phyloP scores from a whole-genome alignment of 2,329 filamentous ascomycete genomes.

The Leptographium procerum region DNA sequence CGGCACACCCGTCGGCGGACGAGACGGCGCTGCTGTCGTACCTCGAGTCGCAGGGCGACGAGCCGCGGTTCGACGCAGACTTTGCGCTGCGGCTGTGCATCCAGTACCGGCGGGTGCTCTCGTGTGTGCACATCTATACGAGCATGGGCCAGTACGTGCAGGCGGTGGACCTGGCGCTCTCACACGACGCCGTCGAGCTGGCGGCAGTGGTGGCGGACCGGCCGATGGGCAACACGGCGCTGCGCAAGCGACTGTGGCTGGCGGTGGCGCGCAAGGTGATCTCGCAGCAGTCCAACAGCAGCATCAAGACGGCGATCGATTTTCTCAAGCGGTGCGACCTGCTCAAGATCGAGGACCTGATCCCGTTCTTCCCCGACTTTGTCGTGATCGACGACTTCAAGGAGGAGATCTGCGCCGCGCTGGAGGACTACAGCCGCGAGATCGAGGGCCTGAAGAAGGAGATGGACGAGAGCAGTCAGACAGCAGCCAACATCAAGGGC shows the following conservation, averaged over 20 bases:
- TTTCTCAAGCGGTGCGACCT: slow-evolving; percentile 87
- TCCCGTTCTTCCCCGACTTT: slow-evolving; percentile 97
- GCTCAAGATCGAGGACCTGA: slow-evolving; percentile 88
- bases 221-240: slow-evolving; percentile 56
- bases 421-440: slow-evolving; percentile 85
- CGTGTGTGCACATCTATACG: slow-evolving; percentile 94
- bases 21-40: slow-evolving; percentile 81
- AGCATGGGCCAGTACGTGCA: slow-evolving; percentile 91
- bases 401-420: slow-evolving; percentile 86
- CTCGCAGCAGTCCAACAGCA: slow-evolving; percentile 59
- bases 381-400: slow-evolving; percentile 99
- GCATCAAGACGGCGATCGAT: slow-evolving; percentile 87
- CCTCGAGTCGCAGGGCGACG: slow-evolving; percentile 78
- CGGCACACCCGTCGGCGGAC: slow-evolving; percentile 70
- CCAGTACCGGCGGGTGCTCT: slow-evolving; percentile 82
- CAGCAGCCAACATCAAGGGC: slow-evolving; percentile 78
- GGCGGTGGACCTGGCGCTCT: slow-evolving; percentile 83
- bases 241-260: slow-evolving; percentile 92
- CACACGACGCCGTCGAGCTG: slow-evolving; percentile 80
- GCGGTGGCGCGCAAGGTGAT: slow-evolving; percentile 93
- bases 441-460: slow-evolving; percentile 83
- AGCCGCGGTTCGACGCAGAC: slow-evolving; percentile 84
- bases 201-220: slow-evolving; percentile 83
- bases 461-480: slow-evolving; percentile 89
- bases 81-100: slow-evolving; percentile 95